Evolutionary conservation across 2,329 filamentous ascomycete genomes (phyloP), one percentile per base, ranked within the genome.

Genomic region (Fusarium citri): DNA sequence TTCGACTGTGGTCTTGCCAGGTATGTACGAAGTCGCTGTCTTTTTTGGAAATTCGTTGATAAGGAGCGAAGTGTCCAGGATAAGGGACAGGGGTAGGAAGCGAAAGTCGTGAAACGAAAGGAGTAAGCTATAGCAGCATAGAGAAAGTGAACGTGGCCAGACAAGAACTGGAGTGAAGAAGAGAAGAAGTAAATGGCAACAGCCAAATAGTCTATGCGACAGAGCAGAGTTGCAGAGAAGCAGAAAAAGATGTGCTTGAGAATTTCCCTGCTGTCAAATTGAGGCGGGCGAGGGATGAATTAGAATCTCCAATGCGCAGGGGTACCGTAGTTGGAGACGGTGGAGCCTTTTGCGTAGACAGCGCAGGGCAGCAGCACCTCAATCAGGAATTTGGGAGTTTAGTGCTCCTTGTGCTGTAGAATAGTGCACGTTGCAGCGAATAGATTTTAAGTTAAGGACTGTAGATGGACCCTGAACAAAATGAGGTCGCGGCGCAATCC

Each of bases 321-420:
- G 72, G 65, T 73, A 68, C 64, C 55, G 64, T 59, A 75, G 66
- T 70, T 75, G 71, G 69, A 72, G 61, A 75, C 60, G 40, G 68
- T 72, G 68, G 68, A 56, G 48, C 59, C 48, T 58, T 48, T 55
- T 47, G 25, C 15, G 43, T 23, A 23, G 40, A 23, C 20, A 34
- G 28, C 28, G 47, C 28, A 49, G 28, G 20, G 47, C 47, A 50
- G 49, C 15, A 14, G 28, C 28, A 30, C 28, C 28, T 30, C 28
- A 41, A 26, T 53, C 49, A 53, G 31, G 49, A 53, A 53, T 23
- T 53, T 53, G 23, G 31, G 20, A 53, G 18, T 37, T 42, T 53
- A 53, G 49, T 22, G 34, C 34, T 20, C 23, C 28, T 12, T 31
- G 18, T 51, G 48, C 31, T 26, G 30, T 16, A 22, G 34, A 37